Evolutionary conservation across 2,329 filamentous ascomycete species (phyloP), one percentile per base, ranked within the genome.

Genomic region (Trichophyton mentagrophytes): DNA sequence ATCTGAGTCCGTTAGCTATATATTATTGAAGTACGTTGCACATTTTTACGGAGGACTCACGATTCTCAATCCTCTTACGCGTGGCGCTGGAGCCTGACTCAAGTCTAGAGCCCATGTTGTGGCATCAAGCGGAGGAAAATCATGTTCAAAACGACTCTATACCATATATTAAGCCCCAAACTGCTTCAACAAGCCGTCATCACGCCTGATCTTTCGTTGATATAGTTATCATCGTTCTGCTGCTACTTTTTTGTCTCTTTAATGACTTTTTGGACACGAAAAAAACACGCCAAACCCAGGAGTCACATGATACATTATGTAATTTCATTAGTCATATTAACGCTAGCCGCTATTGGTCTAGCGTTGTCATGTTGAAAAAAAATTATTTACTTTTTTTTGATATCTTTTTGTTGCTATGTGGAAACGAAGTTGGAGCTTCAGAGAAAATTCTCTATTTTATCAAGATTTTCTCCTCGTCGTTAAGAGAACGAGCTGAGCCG

Each of bases 41-140:
- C 8, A 33, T 15, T 15, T 11, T 3, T 3, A 66, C 22, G 22
- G 22, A 22, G 22, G 22, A 22, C 74, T 57, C 72, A 78, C 78
- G 84, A 64, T 75, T 79, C 64, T 84, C 81, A 66, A 86, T 86
- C 65, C 81, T 78, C 72, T 85, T 86, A 64, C 83, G 81, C 66
- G 84, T 81, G 36, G 78, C 73, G 62, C 74, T 77, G 40, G 82
- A 85, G 63, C 83, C 85, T 65, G 77, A 75, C 66, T 86, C 80
- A 64, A 85, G 76, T 66, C 81, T 76, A 64, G 83, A 85, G 72
- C 83, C 83, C 83, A 86, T 86, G 61, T 59, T 72, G 51, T 60
- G 61, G 61, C 60, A 36, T 47, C 6, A 44, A 8, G 57, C 17
- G 40, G 22, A 2, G n/a, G 27, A 61, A 17, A 42, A 57, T 22